Evolutionary conservation across 2,329 filamentous ascomycete species (phyloP).

Genomic region (Hirsutella thompsonii): DNA sequence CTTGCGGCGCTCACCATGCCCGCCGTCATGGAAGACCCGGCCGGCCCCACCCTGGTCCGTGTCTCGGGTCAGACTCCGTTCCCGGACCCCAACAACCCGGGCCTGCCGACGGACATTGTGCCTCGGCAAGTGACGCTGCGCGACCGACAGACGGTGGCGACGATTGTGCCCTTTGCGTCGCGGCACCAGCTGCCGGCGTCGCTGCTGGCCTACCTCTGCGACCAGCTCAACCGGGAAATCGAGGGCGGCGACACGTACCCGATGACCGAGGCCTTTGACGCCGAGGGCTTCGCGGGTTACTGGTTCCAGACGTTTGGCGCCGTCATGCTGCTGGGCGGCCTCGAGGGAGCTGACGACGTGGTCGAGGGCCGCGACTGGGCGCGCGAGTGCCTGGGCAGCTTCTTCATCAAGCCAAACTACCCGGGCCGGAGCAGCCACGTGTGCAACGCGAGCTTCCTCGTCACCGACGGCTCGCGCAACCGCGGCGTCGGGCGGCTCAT

Average conservation of each 20-base stretch:
- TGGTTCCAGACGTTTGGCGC: slow-evolving; percentile 89
- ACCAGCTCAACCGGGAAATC: slow-evolving; percentile 81
- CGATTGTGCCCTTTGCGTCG: slow-evolving; percentile 72
- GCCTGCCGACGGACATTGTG: slow-evolving; percentile 54
- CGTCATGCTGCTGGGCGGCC: slow-evolving; percentile 72
- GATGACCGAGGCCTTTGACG: slow-evolving; percentile 63
- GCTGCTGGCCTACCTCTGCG: slow-evolving; percentile 64
- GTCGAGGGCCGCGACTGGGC: slow-evolving; percentile 59
- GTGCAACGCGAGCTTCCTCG: slow-evolving; percentile 73
- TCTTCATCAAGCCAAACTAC: slow-evolving; percentile 92
- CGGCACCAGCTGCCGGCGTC: slow-evolving; percentile 62
- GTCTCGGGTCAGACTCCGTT: slow-evolving; percentile 54
- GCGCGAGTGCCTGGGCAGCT: slow-evolving; percentile 72
- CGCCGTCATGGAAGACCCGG: slow-evolving; percentile 67
- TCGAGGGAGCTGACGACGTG: slow-evolving; percentile 48
- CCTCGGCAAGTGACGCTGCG: slow-evolving; percentile 71
- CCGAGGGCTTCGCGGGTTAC: slow-evolving; percentile 66
- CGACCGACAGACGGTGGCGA: slow-evolving; percentile 73
- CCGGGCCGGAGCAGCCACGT: slow-evolving; percentile 82
- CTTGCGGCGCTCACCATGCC: slow-evolving; percentile 33
- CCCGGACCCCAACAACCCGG: slow-evolving; percentile 45
- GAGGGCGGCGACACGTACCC: slow-evolving; percentile 87
- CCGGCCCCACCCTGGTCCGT: slow-evolving; percentile 56
- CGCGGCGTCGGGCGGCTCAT: slow-evolving; percentile 63
- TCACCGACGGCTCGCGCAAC: slow-evolving; percentile 60